A percentile compares a stretch with the other conserved stretches of the same genome.
These are phyloP conservation scores for Bipolaris zeicola DNA, from an alignment of 2,329 filamentous ascomycete genomes.

Conservation along the genomic window DNA sequence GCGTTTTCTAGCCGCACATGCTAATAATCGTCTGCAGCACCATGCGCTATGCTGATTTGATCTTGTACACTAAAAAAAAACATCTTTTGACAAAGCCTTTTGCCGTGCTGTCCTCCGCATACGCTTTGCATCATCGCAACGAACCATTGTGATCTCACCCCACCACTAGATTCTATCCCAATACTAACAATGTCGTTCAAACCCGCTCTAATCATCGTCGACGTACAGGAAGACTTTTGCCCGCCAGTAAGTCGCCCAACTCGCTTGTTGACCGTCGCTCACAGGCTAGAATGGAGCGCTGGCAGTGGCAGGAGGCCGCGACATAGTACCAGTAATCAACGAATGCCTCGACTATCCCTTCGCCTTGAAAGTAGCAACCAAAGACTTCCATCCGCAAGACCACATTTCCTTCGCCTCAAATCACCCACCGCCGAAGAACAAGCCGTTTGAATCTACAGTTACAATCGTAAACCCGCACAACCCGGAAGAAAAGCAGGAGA, in stretches of 20 bases:
- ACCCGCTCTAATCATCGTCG: constrained; percentile 75
- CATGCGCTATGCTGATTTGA: constrained; percentile 9
- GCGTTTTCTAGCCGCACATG: neutral
- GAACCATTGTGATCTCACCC: neutral
- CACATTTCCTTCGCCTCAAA: constrained; percentile 91
- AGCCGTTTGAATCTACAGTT: constrained; percentile 69
- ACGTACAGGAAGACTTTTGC: constrained; percentile 95
- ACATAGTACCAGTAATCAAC: constrained; percentile 75
- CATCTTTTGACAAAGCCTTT: neutral
- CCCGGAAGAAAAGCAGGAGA: constrained; percentile 65
- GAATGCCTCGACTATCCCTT: constrained; percentile 74
- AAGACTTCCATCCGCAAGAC: constrained; percentile 83
- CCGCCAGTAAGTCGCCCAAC: constrained; percentile 68
- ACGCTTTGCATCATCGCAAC: neutral
- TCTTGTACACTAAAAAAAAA: constrained; percentile 9
- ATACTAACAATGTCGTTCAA: constrained; percentile 35
- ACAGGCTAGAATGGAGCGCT: constrained; percentile 76
- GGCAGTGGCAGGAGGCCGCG: constrained; percentile 74
- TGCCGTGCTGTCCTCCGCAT: neutral
- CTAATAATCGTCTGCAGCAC: constrained; percentile 4
- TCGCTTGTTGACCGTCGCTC: constrained; percentile 9
- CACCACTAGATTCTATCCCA: neutral
- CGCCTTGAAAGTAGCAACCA: constrained; percentile 77
- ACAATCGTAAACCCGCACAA: constrained; percentile 71
- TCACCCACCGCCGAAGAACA: constrained; percentile 66